These are phyloP conservation scores for Cutaneotrichosporon sp. DNA, from an alignment of 1,284 basidiomycete genomes.

Conservation along the genomic window DNA sequence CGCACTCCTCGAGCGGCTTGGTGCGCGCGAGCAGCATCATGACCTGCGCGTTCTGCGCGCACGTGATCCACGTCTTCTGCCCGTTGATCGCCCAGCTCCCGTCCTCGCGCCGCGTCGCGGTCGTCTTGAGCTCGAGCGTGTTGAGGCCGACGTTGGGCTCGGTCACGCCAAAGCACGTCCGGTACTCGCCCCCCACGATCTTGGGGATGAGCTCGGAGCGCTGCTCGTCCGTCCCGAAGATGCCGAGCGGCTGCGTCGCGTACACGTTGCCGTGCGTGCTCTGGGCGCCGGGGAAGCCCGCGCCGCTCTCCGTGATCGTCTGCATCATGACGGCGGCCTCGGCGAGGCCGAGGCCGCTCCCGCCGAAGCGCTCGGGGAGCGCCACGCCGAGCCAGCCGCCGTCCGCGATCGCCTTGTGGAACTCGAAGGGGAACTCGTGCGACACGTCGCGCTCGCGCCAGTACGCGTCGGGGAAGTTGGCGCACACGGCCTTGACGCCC, in stretches of 20 bases:
- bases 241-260: conserved; percentile 23
- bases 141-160: conserved; percentile 26
- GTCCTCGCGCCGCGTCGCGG: conserved; percentile 19
- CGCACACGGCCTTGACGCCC: conserved; percentile 15
- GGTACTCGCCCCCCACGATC: conserved; percentile 22
- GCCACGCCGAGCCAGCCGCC: conserved; percentile 24
- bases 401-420: conserved; percentile 26
- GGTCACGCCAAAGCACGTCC: conserved; percentile 24
- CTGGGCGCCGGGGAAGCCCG: conserved; percentile 24
- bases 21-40: conserved; percentile 29
- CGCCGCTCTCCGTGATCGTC: conserved; percentile 26
- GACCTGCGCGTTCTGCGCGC: conserved; percentile 28
- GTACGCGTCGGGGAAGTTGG: conserved; percentile 19
- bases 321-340: conserved; percentile 27
- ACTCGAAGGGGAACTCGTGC: conserved; percentile 21
- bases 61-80: conserved; percentile 28
- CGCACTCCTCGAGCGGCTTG: conserved; percentile 26
- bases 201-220: conserved; percentile 20
- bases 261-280: conserved; percentile 25
- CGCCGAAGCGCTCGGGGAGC: conserved; percentile 22
- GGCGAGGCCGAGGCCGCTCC: conserved; percentile 19
- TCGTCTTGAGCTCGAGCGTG: conserved; percentile 26
- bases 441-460: conserved; percentile 25
- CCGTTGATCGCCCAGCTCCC: conserved; percentile 23
- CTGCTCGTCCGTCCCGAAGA: conserved; percentile 27